Evolutionary conservation across 2,329 filamentous ascomycete species (phyloP).

Genomic region (Stagonosporopsis chrysanthemi): DNA sequence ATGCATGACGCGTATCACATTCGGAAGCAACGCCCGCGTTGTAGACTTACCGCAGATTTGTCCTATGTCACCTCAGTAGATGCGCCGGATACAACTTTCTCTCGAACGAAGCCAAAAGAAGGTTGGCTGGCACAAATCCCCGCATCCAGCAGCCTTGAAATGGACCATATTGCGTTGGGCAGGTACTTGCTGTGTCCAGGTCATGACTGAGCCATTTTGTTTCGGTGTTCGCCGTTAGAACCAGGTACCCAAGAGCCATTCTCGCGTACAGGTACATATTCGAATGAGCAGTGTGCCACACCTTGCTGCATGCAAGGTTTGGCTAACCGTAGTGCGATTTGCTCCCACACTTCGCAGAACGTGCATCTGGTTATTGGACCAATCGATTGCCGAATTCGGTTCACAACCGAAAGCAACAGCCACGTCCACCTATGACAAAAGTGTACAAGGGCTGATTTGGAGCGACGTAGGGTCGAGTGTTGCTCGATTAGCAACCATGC

Average conservation of each 20-base stretch:
- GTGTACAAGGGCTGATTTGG: not conserved
- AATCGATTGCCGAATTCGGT: slow-evolving; percentile 9
- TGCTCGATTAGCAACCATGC: not conserved
- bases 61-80: not conserved
- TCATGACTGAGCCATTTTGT: not conserved
- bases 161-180: not conserved
- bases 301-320: not conserved
- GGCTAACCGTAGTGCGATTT: slow-evolving; percentile 11
- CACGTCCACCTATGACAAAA: not conserved
- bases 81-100: not conserved
- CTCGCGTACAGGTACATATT: not conserved
- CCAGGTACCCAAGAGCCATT: not conserved
- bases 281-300: not conserved
- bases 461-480: not conserved
- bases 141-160: not conserved
- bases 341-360: not conserved
- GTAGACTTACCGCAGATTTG: not conserved
- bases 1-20: not conserved
- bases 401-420: slow-evolving; percentile 5
- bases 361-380: not conserved
- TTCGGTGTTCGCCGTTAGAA: slow-evolving; percentile 1
- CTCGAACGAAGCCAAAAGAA: not conserved
- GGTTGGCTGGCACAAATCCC: not conserved
- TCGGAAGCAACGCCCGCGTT: not conserved
- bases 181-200: not conserved